Base-by-base conservation (phyloP, 345 rosid genomes). In the Lepidium africanum region DNA sequence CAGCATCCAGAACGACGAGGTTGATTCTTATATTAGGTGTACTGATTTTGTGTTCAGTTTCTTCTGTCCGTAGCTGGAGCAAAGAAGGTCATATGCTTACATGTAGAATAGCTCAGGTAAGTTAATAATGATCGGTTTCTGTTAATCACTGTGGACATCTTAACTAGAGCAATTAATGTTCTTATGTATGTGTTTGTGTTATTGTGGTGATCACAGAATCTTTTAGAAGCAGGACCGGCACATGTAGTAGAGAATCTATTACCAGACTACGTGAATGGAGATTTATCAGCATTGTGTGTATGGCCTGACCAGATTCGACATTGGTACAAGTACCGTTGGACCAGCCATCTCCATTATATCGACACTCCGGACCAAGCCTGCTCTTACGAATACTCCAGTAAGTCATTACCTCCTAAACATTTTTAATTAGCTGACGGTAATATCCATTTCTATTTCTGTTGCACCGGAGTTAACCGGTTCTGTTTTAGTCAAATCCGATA, bases 31-130 rank as follows among this genome's bases (percentile, higher is more conserved):
- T 73, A 56, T 64, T 77, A 21, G 40, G 74, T 40, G 45, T 58
- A 15, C 36, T 85, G 74, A 76, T 77, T 70, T 71, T 57, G 47
- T 54, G 72, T 62, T 68, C 78, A 7, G 57, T 75, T 57, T 77
- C 86, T 10, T 78, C 72, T 33, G 81, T 84, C 39, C 70, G 41
- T 6, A 77, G 90, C 14, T 93, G 98, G 98, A 87, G 98, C 77
- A 93, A 88, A 77, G 98, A 93, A 78, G 98, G 97, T 63, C 98
- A 93, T 70, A 36, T 83, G 19, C 81, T 88, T 76, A 88, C 96
- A 32, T 93, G 97, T 65, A 82, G 87, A 72, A 87, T 93, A 36
- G 97, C 98, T 3, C 94, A 88, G 88, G 97, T 93, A 78, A 67
- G 40, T 63, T 49, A 1, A 6, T 56, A 43, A 72, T 37, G 17